These are phyloP conservation scores for Backusella australiensis DNA, from an alignment of 192 early-diverging fungal genomes.

Conservation along the genomic window DNA sequence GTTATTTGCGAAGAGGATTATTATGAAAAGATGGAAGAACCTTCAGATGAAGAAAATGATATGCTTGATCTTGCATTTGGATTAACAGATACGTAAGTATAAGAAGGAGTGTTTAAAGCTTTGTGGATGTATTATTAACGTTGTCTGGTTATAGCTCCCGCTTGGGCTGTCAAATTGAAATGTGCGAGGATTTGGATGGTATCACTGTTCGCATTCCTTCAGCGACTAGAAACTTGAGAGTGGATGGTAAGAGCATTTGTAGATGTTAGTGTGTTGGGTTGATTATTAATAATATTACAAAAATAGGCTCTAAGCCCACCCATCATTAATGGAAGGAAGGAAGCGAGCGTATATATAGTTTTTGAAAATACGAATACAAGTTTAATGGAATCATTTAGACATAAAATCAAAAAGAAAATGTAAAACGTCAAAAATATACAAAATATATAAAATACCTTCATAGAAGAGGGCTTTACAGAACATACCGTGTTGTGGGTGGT, in stretches of 20 bases:
- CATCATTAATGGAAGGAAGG: slow-evolving; percentile 20
- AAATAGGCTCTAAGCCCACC: slow-evolving; percentile 33
- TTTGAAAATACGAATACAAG: not conserved
- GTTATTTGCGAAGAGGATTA: slow-evolving; percentile 81
- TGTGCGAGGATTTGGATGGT: slow-evolving; percentile 85
- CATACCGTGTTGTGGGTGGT: not conserved
- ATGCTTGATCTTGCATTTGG: slow-evolving; percentile 98
- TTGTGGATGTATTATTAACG: not conserved
- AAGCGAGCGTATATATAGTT: not conserved
- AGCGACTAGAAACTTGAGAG: slow-evolving; percentile 88
- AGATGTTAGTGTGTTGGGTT: not conserved
- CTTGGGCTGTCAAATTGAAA: slow-evolving; percentile 89
- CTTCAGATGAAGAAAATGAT: slow-evolving; percentile 96
- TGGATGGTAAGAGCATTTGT: slow-evolving; percentile 50
- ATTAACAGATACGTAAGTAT: slow-evolving; percentile 85
- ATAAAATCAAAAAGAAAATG: not conserved
- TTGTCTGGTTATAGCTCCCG: slow-evolving; percentile 59
- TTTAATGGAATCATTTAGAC: not conserved
- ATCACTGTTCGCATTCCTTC: slow-evolving; percentile 85
- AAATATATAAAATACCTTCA: not conserved
- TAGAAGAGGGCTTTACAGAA: not conserved
- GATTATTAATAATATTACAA: not conserved
- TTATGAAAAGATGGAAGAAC: slow-evolving; percentile 87
- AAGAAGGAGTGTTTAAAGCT: not conserved
- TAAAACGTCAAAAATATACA: not conserved